Base-by-base conservation (phyloP, 2,329 filamentous ascomycete species). In the Teratosphaeria nubilosa region DNA sequence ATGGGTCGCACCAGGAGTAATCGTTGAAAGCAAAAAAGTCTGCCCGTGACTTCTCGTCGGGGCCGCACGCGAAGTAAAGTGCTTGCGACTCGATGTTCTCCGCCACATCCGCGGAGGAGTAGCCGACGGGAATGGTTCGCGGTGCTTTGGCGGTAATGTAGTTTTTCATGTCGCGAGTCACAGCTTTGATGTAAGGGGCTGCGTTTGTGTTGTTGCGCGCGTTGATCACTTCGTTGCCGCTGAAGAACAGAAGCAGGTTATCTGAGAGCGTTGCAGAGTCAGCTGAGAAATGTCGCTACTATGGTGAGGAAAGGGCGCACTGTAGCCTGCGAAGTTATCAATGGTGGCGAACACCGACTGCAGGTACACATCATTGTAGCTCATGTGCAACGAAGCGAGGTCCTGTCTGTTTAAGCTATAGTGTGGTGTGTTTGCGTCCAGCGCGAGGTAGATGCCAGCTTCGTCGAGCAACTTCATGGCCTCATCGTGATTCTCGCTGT, bases 21-120 rank as follows among this genome's bases (percentile, higher is more conserved):
- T 92, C 89, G 76, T 92, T 92, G 76, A 91, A 90, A 61, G 86
- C 88, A 69, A 91, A 91, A 77, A 92, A 92, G 75, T 96, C 91
- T 65, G 86, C 88, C 65, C 91, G 86, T 75, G 67, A 66, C 53
- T 86, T 84, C 62, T 91, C 86, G 56, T 94, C 89, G 53, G 82
- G 77, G 60, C 91, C 91, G 71, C 91, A 96, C 81, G 95, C 95
- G 84, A 96, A 90, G 81, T 95, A 96, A 56, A 86, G 72, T 56
- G 91, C 90, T 71, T 90, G 90, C 77, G 95, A 82, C 76, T 88
- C 83, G 68, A 91, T 88, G 80, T 95, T 95, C 68, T 84, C 80
- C 59, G 87, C 80, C 57, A 96, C 87, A 75, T 96, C 91, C 61
- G 91, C 91, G 61, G 88, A 87, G 7, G 87, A 90, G 78, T 91